These are phyloP conservation scores for Pyrus bretschneideri DNA, from an alignment of 306 rosid genomes.

Conservation along the genomic window DNA sequence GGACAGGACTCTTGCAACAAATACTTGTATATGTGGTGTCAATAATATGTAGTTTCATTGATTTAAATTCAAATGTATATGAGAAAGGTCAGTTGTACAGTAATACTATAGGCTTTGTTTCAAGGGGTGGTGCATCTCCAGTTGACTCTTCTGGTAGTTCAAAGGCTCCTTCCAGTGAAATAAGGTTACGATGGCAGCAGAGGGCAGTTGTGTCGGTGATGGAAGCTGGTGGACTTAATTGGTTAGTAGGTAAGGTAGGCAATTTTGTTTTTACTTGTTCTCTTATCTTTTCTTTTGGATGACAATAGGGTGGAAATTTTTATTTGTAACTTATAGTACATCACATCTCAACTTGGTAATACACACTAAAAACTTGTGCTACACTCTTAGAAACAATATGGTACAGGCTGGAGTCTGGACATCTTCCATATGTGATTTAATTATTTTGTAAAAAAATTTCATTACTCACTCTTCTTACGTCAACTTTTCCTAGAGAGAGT, in stretches of 20 bases:
- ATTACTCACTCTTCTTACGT: background rate
- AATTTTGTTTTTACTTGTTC: conserved; percentile 19
- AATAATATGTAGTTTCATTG: conserved; percentile 63
- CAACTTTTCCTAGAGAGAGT: background rate
- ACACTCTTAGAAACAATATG: background rate
- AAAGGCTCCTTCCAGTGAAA: conserved; percentile 53
- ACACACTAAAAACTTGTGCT: background rate
- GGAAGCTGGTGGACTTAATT: conserved; percentile 98
- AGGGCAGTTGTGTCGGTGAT: conserved; percentile 86
- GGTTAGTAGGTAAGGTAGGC: conserved; percentile 99
- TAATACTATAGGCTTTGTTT: conserved; percentile 34
- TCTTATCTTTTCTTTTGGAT: background rate
- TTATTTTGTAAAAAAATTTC: background rate
- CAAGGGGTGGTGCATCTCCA: conserved; percentile 32
- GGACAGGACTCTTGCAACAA: conserved; percentile 61
- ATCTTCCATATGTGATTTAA: background rate
- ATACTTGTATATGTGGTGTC: conserved; percentile 70
- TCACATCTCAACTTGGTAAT: background rate
- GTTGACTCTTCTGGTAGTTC: conserved; percentile 48
- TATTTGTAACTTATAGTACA: background rate
- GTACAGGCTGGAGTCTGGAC: background rate
- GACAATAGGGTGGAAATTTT: background rate
- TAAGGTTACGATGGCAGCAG: conserved; percentile 75
- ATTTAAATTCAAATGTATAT: conserved; percentile 53
- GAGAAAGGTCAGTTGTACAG: conserved; percentile 46